Evolutionary conservation across 352 stramenopile species (phyloP).

Genomic region (Stramenopiles sp.): DNA sequence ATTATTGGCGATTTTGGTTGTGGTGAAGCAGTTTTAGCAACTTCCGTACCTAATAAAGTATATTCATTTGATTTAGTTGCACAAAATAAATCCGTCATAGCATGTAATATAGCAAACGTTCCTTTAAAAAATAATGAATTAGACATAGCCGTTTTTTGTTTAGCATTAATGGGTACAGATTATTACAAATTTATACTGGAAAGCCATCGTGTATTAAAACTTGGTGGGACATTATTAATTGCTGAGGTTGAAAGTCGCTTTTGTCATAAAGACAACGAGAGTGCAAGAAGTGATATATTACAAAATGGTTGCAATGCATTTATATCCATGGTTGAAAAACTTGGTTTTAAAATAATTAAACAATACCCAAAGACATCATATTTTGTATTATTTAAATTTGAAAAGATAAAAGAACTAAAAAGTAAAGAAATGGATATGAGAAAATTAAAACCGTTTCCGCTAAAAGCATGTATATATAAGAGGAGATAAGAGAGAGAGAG

Average conservation of each 20-base stretch:
- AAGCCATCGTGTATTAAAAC: conserved; percentile 73
- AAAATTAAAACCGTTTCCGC: background rate
- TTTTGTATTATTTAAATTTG: background rate
- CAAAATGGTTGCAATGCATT: background rate
- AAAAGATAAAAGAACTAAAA: background rate
- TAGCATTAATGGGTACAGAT: conserved; percentile 94
- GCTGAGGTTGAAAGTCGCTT: conserved; percentile 63
- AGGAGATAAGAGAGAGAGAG: background rate
- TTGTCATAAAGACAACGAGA: background rate
- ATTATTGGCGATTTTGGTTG: conserved; percentile 93
- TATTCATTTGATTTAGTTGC: conserved; percentile 95
- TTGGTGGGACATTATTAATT: conserved; percentile 66
- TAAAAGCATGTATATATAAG: background rate
- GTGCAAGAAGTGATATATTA: background rate
- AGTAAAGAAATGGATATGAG: background rate
- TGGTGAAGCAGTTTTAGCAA: conserved; percentile 79
- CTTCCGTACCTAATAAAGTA: conserved; percentile 61
- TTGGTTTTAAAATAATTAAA: background rate
- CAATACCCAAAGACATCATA: background rate
- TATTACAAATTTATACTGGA: conserved; percentile 88
- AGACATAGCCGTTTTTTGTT: conserved; percentile 87
- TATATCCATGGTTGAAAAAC: background rate
- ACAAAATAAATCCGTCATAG: conserved; percentile 59
- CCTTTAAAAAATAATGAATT: conserved; percentile 61
- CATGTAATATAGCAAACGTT: conserved; percentile 91